Percentiles rank a stretch among this genome's conserved stretches.
These are phyloP conservation scores for Rhododendron williamsianum DNA, from an alignment of 148 eudicot species.

Conservation along the genomic window DNA sequence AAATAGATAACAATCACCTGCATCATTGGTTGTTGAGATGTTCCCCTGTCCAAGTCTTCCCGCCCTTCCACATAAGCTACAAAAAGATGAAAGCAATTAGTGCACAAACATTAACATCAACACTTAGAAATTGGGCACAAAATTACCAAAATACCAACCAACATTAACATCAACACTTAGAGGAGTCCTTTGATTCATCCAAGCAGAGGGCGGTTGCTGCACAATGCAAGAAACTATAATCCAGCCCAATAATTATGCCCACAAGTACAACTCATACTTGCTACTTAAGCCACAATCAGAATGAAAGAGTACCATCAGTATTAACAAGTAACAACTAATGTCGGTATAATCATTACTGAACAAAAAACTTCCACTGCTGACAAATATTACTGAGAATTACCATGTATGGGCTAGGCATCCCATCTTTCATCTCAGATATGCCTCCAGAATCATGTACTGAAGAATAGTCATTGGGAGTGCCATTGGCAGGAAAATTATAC, in stretches of 20 bases:
- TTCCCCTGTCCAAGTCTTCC: conserved; percentile 63
- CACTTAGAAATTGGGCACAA: not conserved
- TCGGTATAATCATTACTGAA: not conserved
- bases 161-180: conserved; percentile 73
- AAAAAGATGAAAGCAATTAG: conserved; percentile 4
- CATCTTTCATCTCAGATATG: conserved; percentile 44
- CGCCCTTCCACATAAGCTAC: conserved; percentile 86
- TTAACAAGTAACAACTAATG: not conserved
- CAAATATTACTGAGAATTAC: conserved; percentile 24
- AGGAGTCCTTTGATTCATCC: conserved; percentile 78
- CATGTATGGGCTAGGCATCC: conserved; percentile 83
- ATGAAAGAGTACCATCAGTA: not conserved
- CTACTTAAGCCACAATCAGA: not conserved
- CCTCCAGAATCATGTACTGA: conserved; percentile 36
- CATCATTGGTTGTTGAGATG: conserved; percentile 50
- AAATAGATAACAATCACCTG: conserved; percentile 51
- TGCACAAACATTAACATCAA: not conserved
- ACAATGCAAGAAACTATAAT: conserved; percentile 19
- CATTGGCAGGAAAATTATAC: conserved; percentile 80
- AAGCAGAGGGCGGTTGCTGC: conserved; percentile 83
- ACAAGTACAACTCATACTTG: not conserved
- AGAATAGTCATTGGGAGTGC: conserved; percentile 60
- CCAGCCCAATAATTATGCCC: not conserved
- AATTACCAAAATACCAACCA: conserved; percentile 44
- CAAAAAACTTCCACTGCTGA: not conserved